Base-by-base conservation (phyloP, 163 green algal species). In the Prototheca wickerhamii region DNA sequence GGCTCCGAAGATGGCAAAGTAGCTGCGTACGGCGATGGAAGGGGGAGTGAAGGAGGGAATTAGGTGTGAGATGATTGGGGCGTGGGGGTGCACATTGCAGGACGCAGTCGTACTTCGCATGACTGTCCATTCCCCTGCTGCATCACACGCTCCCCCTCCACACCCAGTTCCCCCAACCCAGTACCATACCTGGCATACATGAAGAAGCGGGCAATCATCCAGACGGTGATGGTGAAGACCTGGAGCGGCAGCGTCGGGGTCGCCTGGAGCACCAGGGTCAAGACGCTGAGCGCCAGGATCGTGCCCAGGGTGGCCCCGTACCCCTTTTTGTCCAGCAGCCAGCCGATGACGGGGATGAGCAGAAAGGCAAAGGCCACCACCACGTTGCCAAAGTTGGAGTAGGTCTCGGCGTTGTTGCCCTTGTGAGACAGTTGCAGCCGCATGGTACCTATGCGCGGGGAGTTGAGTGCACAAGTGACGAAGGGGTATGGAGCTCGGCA, bases 1-100 rank as follows among this genome's bases (percentile, higher is more conserved):
- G 4, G 74, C 77, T 4, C 76, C 81, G 51, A 87, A 85, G 53
- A 87, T 87, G 61, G 81, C 69, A 73, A 78, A 87, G 60, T 86
- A 87, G 28, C 60, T 76, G 64, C 65, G 55, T 49, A 15, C n/a
- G n/a, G n/a, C n/a, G n/a, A n/a, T n/a, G n/a, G n/a, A n/a, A n/a
- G n/a, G n/a, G n/a, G n/a, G n/a, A n/a, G n/a, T n/a, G n/a, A n/a
- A n/a, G n/a, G n/a, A n/a, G n/a, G n/a, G n/a, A n/a, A n/a, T n/a
- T n/a, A n/a, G n/a, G n/a, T n/a, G n/a, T n/a, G n/a, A n/a, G n/a
- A n/a, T n/a, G n/a, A n/a, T n/a, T n/a, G n/a, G n/a, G n/a, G n/a
- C n/a, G n/a, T n/a, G n/a, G n/a, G n/a, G n/a, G n/a, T n/a, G n/a
- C n/a, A n/a, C n/a, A n/a, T n/a, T n/a, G n/a, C n/a, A n/a, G n/a